Conservation (phyloP, 257 asterid species). For the Fraxinus pennsylvanica region DNA sequence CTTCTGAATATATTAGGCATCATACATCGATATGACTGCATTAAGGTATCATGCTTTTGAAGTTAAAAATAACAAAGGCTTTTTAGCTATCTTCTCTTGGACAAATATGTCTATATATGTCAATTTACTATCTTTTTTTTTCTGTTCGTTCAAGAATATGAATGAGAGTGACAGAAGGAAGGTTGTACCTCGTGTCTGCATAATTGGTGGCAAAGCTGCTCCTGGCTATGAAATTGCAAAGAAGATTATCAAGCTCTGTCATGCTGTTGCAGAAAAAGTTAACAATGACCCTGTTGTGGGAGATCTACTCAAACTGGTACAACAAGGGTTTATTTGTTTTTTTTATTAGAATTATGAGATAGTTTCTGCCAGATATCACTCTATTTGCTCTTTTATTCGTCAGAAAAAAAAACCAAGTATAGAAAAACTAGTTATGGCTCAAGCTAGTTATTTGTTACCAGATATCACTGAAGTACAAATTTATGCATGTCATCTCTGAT, state of each 20-base stretch:
- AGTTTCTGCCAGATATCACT: not conserved
- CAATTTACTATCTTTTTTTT: constrained; percentile 4
- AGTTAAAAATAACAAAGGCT: not conserved
- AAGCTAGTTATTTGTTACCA: not conserved
- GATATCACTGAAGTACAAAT: not conserved
- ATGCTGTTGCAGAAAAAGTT: constrained; percentile 52
- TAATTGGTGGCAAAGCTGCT: constrained; percentile 63
- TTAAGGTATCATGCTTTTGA: constrained; percentile 40
- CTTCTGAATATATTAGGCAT: constrained; percentile 49
- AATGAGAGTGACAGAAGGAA: constrained; percentile 36
- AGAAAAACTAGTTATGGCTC: not conserved
- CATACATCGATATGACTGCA: constrained; percentile 55
- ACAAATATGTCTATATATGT: not conserved
- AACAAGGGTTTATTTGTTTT: constrained; percentile 18
- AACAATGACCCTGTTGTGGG: constrained; percentile 46
- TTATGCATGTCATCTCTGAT: not conserved
- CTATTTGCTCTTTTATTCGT: not conserved
- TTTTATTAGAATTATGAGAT: not conserved
- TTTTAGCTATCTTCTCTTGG: not conserved
- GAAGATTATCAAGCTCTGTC: constrained; percentile 57
- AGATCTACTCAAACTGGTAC: constrained; percentile 59
- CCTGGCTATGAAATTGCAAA: constrained; percentile 61
- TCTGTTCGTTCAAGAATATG: constrained; percentile 41
- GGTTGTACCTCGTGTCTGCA: constrained; percentile 57
- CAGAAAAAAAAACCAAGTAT: not conserved